Percentiles rank a stretch among this genome's conserved stretches.
phyloP scores from a whole-genome alignment of 1,139 yeast species.

The Suhomyces ambrosiae region DNA sequence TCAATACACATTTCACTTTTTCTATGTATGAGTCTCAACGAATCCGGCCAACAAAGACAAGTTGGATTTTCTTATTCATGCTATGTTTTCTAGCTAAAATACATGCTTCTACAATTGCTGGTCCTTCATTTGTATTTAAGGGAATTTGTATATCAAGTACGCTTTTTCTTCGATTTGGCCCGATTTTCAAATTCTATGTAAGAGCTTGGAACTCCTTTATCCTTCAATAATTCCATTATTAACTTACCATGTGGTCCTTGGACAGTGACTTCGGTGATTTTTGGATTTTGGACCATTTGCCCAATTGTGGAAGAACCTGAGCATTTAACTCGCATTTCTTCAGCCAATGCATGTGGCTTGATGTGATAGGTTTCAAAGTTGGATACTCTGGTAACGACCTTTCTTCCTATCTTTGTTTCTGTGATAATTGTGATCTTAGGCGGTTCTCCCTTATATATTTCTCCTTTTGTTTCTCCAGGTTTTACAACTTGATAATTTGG shows the following conservation, averaged over 20 bases:
- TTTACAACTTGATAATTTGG: constrained; percentile 58
- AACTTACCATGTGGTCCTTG: constrained; percentile 86
- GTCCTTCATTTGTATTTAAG: no score
- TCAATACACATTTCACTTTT: not conserved
- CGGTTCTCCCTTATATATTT: constrained; percentile 60
- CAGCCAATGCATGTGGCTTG: constrained; percentile 65
- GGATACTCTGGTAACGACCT: constrained; percentile 70
- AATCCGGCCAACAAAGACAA: no score
- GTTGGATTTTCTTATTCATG: no score
- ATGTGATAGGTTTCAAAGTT: constrained; percentile 72
- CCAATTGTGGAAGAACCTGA: constrained; percentile 86
- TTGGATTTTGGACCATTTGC: constrained; percentile 55
- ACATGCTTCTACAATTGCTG: no score
- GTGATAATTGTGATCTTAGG: constrained; percentile 70
- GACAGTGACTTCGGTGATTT: constrained; percentile 68
- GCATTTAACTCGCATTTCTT: constrained; percentile 72
- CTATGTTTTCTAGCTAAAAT: no score
- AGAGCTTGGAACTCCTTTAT: constrained; percentile 67
- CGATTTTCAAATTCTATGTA: constrained; percentile 68
- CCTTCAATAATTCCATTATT: constrained; percentile 57
- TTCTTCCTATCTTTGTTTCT: constrained; percentile 81
- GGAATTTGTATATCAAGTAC: no score
- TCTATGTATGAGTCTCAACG: no score
- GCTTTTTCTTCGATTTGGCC: constrained; percentile 57
- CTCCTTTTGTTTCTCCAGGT: constrained; percentile 43